Base-by-base conservation (phyloP, 495 filamentous ascomycete species). In the Lichina pygmaea region DNA sequence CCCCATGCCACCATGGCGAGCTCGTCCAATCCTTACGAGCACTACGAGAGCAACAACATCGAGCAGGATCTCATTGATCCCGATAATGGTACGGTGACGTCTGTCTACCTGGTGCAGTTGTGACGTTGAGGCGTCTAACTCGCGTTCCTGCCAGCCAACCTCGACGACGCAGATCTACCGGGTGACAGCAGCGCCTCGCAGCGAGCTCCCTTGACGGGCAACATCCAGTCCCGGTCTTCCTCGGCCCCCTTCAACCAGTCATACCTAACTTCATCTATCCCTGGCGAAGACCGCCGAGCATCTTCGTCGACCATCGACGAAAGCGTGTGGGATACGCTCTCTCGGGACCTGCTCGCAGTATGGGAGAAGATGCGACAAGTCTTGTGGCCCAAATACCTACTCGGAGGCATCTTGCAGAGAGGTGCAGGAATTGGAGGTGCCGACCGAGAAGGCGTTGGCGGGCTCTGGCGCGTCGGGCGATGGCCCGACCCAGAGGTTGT, bases 321-420 rank as follows among this genome's bases (percentile, higher is more conserved):
- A 60, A 80, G 69, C 8, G 89, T 95, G 42, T 95, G 86, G 89
- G 78, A 85, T 32, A 99, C 89, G 10, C 63, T 99, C 47, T 78
- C 78, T 39, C 77, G 89, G 46, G 89, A 99, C 58, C 63, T 95
- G 54, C 58, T 85, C 13, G 89, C 85, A 38, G 82, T 95, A 30
- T 95, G 89, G 84, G 76, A 79, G 61, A 94, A 94, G 68, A 83
- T 95, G 81, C 75, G 78, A 60, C 86, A 91, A 62, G 89, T 97
- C n/a, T 72, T 97, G 43, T 97, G 81, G 61, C 89, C 89, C 4
- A 86, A 89, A 55, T 93, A 93, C 64, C 66, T 94, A 42, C 76
- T 95, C 41, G 78, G 78, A 44, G 77, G 67, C 30, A 68, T 76
- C 54, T 55, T 73, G 61, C 64, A 70, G 56, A 59, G 69, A 53